Evolutionary conservation across 495 filamentous ascomycete species (phyloP), one percentile per base, ranked within the genome.

Genomic region (Ascodesmis nigricans): DNA sequence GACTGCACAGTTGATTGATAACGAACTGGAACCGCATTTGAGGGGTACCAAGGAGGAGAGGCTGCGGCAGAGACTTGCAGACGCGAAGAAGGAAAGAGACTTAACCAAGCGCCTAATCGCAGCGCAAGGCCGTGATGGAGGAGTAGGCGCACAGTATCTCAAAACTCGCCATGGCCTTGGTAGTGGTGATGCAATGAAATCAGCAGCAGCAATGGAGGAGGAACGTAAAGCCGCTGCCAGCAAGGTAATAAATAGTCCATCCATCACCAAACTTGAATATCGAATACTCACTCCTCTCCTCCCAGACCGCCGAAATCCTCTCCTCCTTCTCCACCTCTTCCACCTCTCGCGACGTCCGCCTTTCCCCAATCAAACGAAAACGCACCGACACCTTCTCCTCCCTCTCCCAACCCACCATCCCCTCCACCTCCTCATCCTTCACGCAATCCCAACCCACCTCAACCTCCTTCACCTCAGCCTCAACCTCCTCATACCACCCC

Each of bases 61-160:
- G 5, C 53, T 78, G 37, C 70, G 73, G 28, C 66, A 73, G 27
- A 66, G 71, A 3, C 62, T 84, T 1, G 71, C 63, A 7, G 69
- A 69, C 14, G 64, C 73, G 34, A 71, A 92, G 47, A 74, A 71
- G 39, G 87, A 97, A 53, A 62, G 71, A 5, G 77, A 91, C 29
- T 70, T 95, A 31, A 73, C 73, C 16, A 66, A 68, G 44, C 71
- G 65, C 39, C 63, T 97, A 5, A 50, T 50, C 14, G 33, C 37
- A 33, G 35, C 47, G 2, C 46, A 50, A 17, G 63, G 62, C 17
- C 39, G 54, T 13, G 60, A 61, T 3, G 60, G 63, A 1, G 45
- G 57, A 23, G 45, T 65, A 9, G 74, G 75, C 0, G 67, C 62
- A 8, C 39, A 42, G 39, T 56, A 55, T 30, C 33, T 54, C 5